These are phyloP conservation scores for Malus hybrid DNA, from an alignment of 331 rosid species.

Conservation along the genomic window DNA sequence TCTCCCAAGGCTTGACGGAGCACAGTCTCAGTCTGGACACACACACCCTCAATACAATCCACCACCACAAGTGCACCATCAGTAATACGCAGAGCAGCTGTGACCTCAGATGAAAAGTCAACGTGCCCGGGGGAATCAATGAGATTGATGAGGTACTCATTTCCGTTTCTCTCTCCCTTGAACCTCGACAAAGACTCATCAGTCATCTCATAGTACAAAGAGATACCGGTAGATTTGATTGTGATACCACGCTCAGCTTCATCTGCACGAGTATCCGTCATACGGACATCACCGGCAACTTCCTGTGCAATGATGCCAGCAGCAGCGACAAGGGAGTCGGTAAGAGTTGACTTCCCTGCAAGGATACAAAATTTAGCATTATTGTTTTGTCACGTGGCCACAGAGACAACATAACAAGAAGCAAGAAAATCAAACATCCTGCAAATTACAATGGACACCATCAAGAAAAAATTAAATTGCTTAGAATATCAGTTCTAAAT, in stretches of 20 bases:
- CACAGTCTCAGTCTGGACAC: too few relatives aligned
- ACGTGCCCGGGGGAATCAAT: constrained; percentile 96
- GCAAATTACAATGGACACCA: neutral
- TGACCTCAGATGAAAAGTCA: constrained; percentile 90
- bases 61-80: constrained; percentile 73
- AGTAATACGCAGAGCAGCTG: constrained; percentile 90
- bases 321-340: constrained; percentile 12
- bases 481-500: neutral
- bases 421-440: neutral
- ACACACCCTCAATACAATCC: too few relatives aligned
- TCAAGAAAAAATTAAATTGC: neutral
- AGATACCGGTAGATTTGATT: constrained; percentile 78
- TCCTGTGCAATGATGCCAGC: constrained; percentile 16
- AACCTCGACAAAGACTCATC: constrained; percentile 43
- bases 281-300: constrained; percentile 22
- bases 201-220: constrained; percentile 78
- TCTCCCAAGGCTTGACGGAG: too few relatives aligned
- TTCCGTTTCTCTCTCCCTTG: constrained; percentile 65
- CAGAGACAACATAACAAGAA: neutral
- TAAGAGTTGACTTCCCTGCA: constrained; percentile 14
- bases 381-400: neutral
- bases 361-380: neutral
- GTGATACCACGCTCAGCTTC: constrained; percentile 98
- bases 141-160: constrained; percentile 84
- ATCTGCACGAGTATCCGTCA: constrained; percentile 84